Evolutionary conservation across 192 early-diverging fungal genomes (phyloP), one percentile per base, ranked within the genome.

Genomic region (Coemansia sp.): DNA sequence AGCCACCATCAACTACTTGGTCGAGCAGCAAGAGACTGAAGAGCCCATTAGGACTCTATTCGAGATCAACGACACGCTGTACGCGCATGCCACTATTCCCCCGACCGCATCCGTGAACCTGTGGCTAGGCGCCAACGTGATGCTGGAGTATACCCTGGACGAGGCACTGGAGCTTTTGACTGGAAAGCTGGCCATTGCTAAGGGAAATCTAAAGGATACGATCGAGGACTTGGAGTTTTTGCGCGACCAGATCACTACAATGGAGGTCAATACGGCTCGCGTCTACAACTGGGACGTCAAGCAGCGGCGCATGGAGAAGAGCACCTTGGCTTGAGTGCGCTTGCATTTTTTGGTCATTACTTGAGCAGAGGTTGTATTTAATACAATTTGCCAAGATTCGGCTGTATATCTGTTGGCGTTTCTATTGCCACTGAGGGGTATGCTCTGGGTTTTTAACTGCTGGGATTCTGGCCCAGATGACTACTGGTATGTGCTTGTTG

Each of bases 281-380:
- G 93, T 99, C 13, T 96, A 95, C 73, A 99, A 99, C 84, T 95
- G 93, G 90, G 97, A 99, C 73, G 97, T 99, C 39, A 95, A 94
- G 72, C 87, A 86, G 61, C 79, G 95, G n/a, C 83, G 78, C 33
- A 16, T 52, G 13, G 63, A 66, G 12, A 65, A 66, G 48, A 50
- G 59, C 12, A 68, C 62, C 1, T 53, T 48, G n/a, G 36, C 57
- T 21, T 76, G 59, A 28, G 20, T 16, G 26, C 26, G 10, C 1
- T 9, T n/a, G n/a, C 25, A 55, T 23, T 6, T 23, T 6, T 35
- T 39, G 33, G 42, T n/a, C 34, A 35, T 20, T 42, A n/a, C 26
- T 52, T 34, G 36, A 16, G 31, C 6, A 21, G 18, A 11, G 16
- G 21, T 42, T 59, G 31, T 65, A 31, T 65, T 65, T 11, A 55